Conservation (phyloP, 805 yeast genomes). For the Saccharomycopsis lassenensis region DNA sequence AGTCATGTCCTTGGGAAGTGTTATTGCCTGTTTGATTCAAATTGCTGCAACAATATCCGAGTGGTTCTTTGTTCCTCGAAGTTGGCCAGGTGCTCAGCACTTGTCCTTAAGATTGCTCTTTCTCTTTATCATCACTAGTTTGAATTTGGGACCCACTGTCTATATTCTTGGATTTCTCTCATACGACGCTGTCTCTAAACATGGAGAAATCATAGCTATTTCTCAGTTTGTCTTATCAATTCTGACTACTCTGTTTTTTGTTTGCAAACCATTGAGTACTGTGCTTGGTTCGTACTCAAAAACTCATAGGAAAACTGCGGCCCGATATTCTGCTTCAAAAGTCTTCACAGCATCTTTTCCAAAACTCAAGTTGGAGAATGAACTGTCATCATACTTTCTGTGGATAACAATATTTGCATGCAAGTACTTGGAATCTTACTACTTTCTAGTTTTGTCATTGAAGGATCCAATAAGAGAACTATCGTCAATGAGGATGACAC, state of each 20-base stretch:
- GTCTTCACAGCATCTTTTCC: constrained; percentile 89
- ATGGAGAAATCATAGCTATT: constrained; percentile 69
- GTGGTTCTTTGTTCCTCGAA: constrained; percentile 92
- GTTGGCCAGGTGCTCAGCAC: constrained; percentile 99
- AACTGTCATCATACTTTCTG: constrained; percentile 88
- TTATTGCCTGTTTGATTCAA: constrained; percentile 72
- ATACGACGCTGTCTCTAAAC: constrained; percentile 47
- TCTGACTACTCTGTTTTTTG: constrained; percentile 67
- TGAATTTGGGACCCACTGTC: constrained; percentile 77
- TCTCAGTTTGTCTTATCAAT: constrained; percentile 84
- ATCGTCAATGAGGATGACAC: constrained; percentile 65
- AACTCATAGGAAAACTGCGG: constrained; percentile 53
- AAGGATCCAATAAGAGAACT: constrained; percentile 92
- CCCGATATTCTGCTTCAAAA: constrained; percentile 85
- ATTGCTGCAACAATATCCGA: constrained; percentile 81
- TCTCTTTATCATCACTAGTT: constrained; percentile 48
- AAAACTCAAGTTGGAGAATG: constrained; percentile 70
- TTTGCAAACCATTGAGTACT: constrained; percentile 93
- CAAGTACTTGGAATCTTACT: constrained; percentile 83
- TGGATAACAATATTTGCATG: constrained; percentile 89
- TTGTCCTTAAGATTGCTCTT: constrained; percentile 77
- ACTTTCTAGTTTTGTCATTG: constrained; percentile 75
- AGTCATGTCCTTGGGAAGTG: constrained; percentile 84
- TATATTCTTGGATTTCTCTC: constrained; percentile 78
- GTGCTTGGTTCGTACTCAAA: constrained; percentile 85